These are phyloP conservation scores for Pyrenochaeta sp. DNA, from an alignment of 2,329 filamentous ascomycete species.

Conservation along the genomic window DNA sequence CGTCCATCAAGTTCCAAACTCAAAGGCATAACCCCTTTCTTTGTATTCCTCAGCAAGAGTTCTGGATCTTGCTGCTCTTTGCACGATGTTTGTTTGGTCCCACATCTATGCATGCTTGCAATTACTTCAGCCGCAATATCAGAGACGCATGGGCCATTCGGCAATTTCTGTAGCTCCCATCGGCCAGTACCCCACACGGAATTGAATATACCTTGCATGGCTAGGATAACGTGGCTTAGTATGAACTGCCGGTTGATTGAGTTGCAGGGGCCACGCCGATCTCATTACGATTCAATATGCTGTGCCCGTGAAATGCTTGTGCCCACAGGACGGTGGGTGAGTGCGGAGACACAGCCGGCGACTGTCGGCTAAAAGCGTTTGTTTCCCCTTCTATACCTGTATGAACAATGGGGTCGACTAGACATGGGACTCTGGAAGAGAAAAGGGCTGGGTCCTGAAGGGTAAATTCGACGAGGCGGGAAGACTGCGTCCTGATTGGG, in stretches of 20 bases:
- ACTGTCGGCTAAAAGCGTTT: slow-evolving; percentile 13
- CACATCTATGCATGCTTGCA: slow-evolving; percentile 7
- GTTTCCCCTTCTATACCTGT: background rate
- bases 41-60: slow-evolving; percentile 32
- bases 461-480: slow-evolving; percentile 9
- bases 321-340: background rate
- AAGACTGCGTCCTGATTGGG: background rate
- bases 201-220: slow-evolving; percentile 8
- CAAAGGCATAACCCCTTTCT: slow-evolving; percentile 10
- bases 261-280: slow-evolving; percentile 6
- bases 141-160: slow-evolving; percentile 5
- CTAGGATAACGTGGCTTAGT: slow-evolving; percentile 7
- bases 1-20: background rate
- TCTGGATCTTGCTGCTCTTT: slow-evolving; percentile 15
- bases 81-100: slow-evolving; percentile 1
- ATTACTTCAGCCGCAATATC: slow-evolving; percentile 20
- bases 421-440: background rate
- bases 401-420: slow-evolving; percentile 9
- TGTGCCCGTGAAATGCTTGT: background rate
- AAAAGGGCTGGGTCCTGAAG: background rate
- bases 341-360: background rate
- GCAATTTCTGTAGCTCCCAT: slow-evolving; percentile 1
- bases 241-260: slow-evolving; percentile 17
- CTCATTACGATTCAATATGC: slow-evolving; percentile 13
- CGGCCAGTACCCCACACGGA: slow-evolving; percentile 17